Percentiles rank a stretch among this genome's conserved stretches.
phyloP scores from a whole-genome alignment of 176 grass and related monocot genomes.

The Chloris gayana region DNA sequence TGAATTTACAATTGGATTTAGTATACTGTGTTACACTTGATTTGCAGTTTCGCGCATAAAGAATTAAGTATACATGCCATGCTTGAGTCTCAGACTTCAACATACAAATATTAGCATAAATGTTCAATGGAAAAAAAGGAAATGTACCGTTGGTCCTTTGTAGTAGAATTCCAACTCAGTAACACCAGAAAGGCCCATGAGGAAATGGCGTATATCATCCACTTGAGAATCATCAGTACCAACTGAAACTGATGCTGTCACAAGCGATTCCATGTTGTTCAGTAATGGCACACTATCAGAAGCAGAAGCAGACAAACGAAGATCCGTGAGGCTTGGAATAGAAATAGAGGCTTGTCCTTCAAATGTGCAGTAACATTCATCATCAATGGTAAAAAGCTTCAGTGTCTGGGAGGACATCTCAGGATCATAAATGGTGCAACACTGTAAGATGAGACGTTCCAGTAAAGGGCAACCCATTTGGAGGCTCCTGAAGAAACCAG shows the following conservation, averaged over 20 bases:
- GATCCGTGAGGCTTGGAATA: neutral
- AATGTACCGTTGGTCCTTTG: neutral
- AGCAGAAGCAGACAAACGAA: neutral
- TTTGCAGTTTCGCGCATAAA: neutral
- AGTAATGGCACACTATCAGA: neutral
- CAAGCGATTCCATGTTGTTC: conserved; percentile 9
- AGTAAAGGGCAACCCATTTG: neutral
- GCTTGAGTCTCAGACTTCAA: neutral
- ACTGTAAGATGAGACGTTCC: conserved; percentile 8
- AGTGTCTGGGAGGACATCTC: conserved; percentile 25
- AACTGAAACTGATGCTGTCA: conserved; percentile 11
- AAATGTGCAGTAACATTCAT: neutral
- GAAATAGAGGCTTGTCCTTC: neutral
- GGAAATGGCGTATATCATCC: neutral
- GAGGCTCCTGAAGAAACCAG: neutral
- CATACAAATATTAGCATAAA: neutral
- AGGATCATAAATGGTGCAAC: neutral
- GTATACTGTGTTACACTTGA: neutral
- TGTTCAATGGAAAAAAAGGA: neutral
- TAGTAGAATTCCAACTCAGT: neutral
- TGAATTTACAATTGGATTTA: neutral
- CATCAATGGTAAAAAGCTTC: neutral
- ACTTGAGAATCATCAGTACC: too few relatives aligned
- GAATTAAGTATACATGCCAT: too few relatives aligned
- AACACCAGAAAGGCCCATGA: neutral